Conservation (phyloP, 768 basidiomycete genomes). For the Leccinum incarnatum region DNA sequence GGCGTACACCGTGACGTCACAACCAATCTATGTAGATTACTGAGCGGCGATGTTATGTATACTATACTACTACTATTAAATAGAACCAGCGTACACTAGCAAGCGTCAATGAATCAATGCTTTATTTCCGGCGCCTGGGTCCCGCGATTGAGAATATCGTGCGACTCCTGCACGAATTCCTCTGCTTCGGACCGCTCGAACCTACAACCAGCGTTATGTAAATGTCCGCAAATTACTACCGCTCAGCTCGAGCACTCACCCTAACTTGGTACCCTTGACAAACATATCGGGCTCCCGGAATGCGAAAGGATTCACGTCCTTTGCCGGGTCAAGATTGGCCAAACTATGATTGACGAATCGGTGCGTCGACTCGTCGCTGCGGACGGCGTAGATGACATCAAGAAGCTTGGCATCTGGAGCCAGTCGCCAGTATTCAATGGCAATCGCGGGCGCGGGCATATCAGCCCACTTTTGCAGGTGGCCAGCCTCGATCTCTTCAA, state of each 20-base stretch:
- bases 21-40: conserved; percentile 1
- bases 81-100: neutral
- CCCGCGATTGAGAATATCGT: conserved; percentile 45
- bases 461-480: conserved; percentile 79
- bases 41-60: conserved; percentile 22
- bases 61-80: conserved; percentile 11
- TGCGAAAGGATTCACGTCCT: conserved; percentile 89
- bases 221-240: conserved; percentile 13
- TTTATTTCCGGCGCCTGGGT: conserved; percentile 26
- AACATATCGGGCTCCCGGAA: conserved; percentile 86
- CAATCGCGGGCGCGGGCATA: conserved; percentile 78
- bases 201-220: conserved; percentile 34
- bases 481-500: conserved; percentile 79
- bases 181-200: conserved; percentile 70
- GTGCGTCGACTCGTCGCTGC: conserved; percentile 92
- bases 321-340: conserved; percentile 73
- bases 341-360: conserved; percentile 95
- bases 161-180: conserved; percentile 60
- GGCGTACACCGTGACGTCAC: conserved; percentile 29
- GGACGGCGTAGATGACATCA: conserved; percentile 88
- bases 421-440: conserved; percentile 95
- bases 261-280: conserved; percentile 71
- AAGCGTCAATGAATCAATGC: conserved; percentile 17
- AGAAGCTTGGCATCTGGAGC: conserved; percentile 67
- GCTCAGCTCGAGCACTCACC: conserved; percentile 44